Evolutionary conservation across 768 basidiomycete genomes (phyloP).

Genomic region (Boletus tylopilopsis): DNA sequence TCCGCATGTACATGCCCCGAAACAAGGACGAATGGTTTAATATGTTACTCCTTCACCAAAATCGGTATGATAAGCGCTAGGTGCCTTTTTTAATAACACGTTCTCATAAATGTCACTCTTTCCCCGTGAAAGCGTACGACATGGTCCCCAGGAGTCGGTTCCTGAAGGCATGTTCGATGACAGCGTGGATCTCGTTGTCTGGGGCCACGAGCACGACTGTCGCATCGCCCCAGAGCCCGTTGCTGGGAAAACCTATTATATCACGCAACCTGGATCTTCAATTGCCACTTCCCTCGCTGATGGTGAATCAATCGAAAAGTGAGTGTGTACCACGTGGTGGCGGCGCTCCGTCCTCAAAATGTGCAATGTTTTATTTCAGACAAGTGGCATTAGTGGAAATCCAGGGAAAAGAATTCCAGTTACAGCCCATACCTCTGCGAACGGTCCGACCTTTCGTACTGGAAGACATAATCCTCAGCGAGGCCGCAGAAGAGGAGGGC

Average conservation of each 20-base stretch:
- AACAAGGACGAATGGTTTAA: constrained; percentile 96
- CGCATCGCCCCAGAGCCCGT: constrained; percentile 88
- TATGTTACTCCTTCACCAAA: constrained; percentile 90
- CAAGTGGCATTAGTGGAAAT: constrained; percentile 89
- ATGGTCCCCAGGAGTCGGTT: constrained; percentile 90
- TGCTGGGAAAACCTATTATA: constrained; percentile 85
- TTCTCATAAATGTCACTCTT: constrained; percentile 11
- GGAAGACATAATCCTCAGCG: constrained; percentile 72
- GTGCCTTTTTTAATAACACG: not conserved
- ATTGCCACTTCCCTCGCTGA: constrained; percentile 93
- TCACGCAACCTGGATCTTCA: constrained; percentile 92
- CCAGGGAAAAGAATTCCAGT: constrained; percentile 81
- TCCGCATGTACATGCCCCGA: constrained; percentile 93
- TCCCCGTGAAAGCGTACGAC: constrained; percentile 65
- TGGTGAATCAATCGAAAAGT: constrained; percentile 93
- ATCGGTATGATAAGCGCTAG: constrained; percentile 53
- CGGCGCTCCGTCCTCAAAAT: not conserved
- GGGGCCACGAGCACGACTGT: constrained; percentile 99
- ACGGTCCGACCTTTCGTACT: constrained; percentile 95
- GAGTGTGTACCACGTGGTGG: constrained; percentile 6
- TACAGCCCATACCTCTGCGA: constrained; percentile 82
- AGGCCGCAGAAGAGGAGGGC: constrained; percentile 72
- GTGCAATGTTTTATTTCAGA: constrained; percentile 38
- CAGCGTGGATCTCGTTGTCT: constrained; percentile 86
- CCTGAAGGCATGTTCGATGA: constrained; percentile 98